Evolutionary conservation across 2,329 filamentous ascomycete species (phyloP), one percentile per base, ranked within the genome.

Genomic region (Hypoxylon sp.): DNA sequence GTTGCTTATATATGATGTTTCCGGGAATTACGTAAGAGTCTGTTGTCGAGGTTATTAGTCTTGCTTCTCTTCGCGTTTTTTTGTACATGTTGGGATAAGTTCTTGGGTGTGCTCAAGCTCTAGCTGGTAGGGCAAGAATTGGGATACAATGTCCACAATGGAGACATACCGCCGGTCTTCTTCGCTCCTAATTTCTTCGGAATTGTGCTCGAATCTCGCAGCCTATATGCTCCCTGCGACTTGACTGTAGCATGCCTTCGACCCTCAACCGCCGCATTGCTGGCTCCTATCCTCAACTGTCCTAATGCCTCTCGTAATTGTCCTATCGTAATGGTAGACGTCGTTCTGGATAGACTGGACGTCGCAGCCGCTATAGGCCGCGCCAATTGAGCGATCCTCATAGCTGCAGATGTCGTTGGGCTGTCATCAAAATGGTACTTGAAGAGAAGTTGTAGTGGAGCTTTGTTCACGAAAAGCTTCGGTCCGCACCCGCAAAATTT

Each of bases 1-100:
- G 91, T 82, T 99, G 96, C 79, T 94, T 94, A 88, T 96, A 99
- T 82, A 99, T 92, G 81, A 99, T 99, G 84, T 97, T 98, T 60
- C 96, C 96, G 3, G 94, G 92, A 65, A 97, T 92, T 37, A 99
- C 96, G 80, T 91, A 97, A 84, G 98, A 92, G 79, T 95, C 92
- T 94, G 77, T 65, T 0, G 9, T 26, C n/a, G 22, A 17, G 51
- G n/a, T 37, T 35, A 51, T 72, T 60, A 67, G 66, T 62, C n/a
- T 22, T 22, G 1, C 24, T 14, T 48, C 33, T 14, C 46, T 14
- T 8, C 8, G 8, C 39, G 2, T 24, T 2, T 8, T 8, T 39
- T 13, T 26, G 24, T 33, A 24, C 37, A 44, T 39, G 29, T 13
- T 33, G 22, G 29, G 6, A 8, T 31, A 6, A 31, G 5, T 9